Evolutionary conservation across 208 protist genomes (phyloP).

Genomic region (Acanthamoeba healyi): DNA sequence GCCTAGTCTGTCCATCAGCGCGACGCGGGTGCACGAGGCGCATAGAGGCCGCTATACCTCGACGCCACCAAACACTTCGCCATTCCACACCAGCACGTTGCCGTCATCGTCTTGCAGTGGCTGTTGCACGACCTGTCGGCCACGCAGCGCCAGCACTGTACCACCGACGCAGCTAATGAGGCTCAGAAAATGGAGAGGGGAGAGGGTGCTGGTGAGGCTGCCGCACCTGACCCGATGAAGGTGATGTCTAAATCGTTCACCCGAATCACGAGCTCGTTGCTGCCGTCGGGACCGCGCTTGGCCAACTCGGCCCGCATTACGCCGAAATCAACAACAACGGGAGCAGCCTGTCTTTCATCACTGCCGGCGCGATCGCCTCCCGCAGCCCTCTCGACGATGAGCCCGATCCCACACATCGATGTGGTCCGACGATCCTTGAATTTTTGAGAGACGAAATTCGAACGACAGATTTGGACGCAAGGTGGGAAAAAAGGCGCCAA

Average conservation of each 20-base stretch:
- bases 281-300: conserved; percentile 23
- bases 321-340: not conserved
- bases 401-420: conserved; percentile 4
- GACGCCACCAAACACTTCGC: conserved; percentile 73
- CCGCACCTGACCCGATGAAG: not conserved
- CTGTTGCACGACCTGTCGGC: not conserved
- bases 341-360: not conserved
- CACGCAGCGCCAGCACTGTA: conserved; percentile 48
- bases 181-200: not conserved
- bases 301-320: not conserved
- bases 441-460: not conserved
- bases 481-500: conserved; percentile 15
- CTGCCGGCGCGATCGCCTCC: no score
- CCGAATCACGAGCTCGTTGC: not conserved
- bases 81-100: conserved; percentile 72
- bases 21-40: not conserved
- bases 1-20: no score
- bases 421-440: not conserved
- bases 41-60: conserved; percentile 53
- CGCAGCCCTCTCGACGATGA: not conserved
- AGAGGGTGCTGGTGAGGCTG: not conserved
- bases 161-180: not conserved
- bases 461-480: not conserved
- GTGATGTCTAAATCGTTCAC: not conserved
- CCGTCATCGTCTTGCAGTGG: conserved; percentile 40